Conservation (phyloP, 139 green algal species). For the Closterium sp. region DNA sequence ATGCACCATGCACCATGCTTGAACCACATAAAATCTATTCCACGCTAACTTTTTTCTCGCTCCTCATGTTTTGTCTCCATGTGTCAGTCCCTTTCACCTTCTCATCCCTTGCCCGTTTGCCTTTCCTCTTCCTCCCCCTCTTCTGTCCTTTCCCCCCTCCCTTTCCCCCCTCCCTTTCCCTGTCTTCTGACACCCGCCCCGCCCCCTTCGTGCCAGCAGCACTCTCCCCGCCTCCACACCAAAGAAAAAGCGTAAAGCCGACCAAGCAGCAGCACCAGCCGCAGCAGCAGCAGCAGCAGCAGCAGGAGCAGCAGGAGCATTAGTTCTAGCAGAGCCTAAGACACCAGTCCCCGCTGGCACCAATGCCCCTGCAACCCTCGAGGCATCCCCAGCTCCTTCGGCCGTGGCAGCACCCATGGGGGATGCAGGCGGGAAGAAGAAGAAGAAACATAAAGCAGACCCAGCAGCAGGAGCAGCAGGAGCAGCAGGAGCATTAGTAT, state of each 20-base stretch:
- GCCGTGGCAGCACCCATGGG: not conserved
- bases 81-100: not conserved
- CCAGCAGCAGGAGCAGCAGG: not conserved
- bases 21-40: too few species aligned
- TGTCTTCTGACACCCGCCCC: not conserved
- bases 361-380: too few species aligned
- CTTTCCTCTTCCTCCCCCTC: not conserved
- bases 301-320: too few species aligned
- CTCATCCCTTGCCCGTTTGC: not conserved
- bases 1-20: too few species aligned
- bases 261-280: not conserved
- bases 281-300: too few species aligned
- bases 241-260: not conserved
- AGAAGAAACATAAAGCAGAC: not conserved
- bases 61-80: too few species aligned
- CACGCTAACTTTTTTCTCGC: too few species aligned
- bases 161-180: not conserved
- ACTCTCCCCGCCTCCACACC: not conserved
- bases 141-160: not conserved
- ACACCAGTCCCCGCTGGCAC: too few species aligned
- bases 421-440: not conserved
- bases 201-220: not conserved
- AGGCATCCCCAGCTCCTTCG: too few species aligned
- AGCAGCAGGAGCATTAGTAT: not conserved
- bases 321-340: too few species aligned